Evolutionary conservation across 768 basidiomycete genomes (phyloP), one percentile per base, ranked within the genome.

Genomic region (Podaxis sp.): DNA sequence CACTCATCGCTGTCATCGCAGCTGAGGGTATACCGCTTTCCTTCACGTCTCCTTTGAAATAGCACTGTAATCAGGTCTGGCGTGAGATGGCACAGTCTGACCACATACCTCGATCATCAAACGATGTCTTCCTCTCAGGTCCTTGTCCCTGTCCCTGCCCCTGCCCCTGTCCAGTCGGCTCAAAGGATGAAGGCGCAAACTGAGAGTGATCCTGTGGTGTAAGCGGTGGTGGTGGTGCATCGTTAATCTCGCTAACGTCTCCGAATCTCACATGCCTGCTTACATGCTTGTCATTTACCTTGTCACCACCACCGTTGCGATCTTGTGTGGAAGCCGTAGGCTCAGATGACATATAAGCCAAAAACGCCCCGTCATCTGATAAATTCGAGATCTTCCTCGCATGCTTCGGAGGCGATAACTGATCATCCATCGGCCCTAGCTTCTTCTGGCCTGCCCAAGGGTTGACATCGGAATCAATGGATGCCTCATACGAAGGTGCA

Each of bases 191-290:
- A n/a, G 57, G 2, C 26, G n/a, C 9, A 9, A 58, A 58, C 13
- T 44, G 7, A 15, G 33, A 48, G 3, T 51, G 9, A 6, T 69
- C 64, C 40, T 70, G 69, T 49, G 64, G 44, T 12, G 70, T 67
- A 17, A 61, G 62, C 28, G 74, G 71, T 12, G 66, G 72, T 53
- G 73, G 71, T 55, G 77, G 63, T 63, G 75, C 76, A 4, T 74
- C 72, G n/a, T 79, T 74, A 13, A 78, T 76, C 62, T 80, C 76
- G 49, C 73, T 69, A 7, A 77, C 76, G 4, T 71, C 71, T 2
- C 79, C 83, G 67, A 83, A 83, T 59, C 78, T 69, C 2, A 82
- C 82, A 68, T 80, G 79, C 53, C 77, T 73, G 52, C 70, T 69
- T 22, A 67, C 36, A 6, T 68, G 65, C 33, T 65, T 65, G 13